Percentiles rank a stretch among this genome's conserved stretches.
phyloP scores from a whole-genome alignment of 2,329 filamentous ascomycete genomes.

The Curvularia eragrostidis region DNA sequence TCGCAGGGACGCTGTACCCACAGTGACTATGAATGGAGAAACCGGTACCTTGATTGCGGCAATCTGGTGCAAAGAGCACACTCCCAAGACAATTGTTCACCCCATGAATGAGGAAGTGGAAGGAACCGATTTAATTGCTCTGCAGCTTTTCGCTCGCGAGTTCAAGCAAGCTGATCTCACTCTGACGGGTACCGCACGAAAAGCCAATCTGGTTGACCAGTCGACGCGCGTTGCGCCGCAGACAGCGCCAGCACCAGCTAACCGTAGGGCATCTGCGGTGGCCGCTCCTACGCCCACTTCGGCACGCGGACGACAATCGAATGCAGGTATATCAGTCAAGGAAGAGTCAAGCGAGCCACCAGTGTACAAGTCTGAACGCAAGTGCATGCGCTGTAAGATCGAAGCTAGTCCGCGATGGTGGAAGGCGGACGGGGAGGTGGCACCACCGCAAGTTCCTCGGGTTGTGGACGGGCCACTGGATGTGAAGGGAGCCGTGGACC shows the following conservation, averaged over 20 bases:
- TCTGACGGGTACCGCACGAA: slow-evolving; percentile 89
- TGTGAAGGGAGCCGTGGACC: slow-evolving; percentile 30
- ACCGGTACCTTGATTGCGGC: slow-evolving; percentile 82
- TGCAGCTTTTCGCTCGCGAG: slow-evolving; percentile 85
- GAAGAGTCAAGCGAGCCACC: slow-evolving; percentile 46
- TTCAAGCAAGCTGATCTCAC: slow-evolving; percentile 95
- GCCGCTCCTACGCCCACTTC: slow-evolving; percentile 44
- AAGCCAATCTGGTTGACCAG: slow-evolving; percentile 78
- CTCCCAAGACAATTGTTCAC: slow-evolving; percentile 73
- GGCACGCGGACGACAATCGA: slow-evolving; percentile 43
- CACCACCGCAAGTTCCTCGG: slow-evolving; percentile 16
- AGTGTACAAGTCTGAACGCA: slow-evolving; percentile 42
- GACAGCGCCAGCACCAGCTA: slow-evolving; percentile 32
- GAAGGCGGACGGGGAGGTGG: slow-evolving; percentile 38
- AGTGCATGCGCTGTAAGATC: slow-evolving; percentile 58
- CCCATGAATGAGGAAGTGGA: slow-evolving; percentile 78
- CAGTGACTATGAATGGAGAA: slow-evolving; percentile 81
- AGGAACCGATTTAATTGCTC: slow-evolving; percentile 73
- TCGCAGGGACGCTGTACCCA: slow-evolving; percentile 78
- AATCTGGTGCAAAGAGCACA: slow-evolving; percentile 92
- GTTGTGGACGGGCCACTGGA: slow-evolving; percentile 31
- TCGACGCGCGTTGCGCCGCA: slow-evolving; percentile 61
- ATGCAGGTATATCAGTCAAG: slow-evolving; percentile 46
- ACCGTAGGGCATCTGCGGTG: slow-evolving; percentile 52
- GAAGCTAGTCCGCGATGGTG: slow-evolving; percentile 73